phyloP scores from a whole-genome alignment of 176 grass and related monocot genomes.

The Saccharum officinarum region DNA sequence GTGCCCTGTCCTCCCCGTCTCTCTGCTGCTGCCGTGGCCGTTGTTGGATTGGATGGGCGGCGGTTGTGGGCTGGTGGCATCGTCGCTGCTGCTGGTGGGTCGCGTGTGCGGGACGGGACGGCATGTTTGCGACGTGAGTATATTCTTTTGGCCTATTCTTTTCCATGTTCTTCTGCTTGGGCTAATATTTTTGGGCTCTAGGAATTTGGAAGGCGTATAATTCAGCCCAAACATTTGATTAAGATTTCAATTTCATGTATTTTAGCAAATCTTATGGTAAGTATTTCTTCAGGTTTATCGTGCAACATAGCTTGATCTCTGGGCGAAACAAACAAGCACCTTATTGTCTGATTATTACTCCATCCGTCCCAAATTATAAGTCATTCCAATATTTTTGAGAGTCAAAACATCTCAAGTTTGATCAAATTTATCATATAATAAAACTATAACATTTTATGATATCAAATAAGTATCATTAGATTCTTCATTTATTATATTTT shows the following conservation, averaged over 20 bases:
- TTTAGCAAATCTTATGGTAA: neutral
- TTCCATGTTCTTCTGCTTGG: neutral
- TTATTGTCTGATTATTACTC: too few relatives aligned
- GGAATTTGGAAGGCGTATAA: neutral
- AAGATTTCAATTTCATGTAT: neutral
- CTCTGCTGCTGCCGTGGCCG: slow-evolving; percentile 11
- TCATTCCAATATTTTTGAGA: too few relatives aligned
- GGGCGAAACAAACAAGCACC: too few relatives aligned
- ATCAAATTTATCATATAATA: too few relatives aligned
- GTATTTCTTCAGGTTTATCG: neutral
- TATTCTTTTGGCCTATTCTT: neutral
- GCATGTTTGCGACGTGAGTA: neutral
- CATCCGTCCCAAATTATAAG: too few relatives aligned
- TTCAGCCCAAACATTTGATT: neutral
- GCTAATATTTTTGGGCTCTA: neutral
- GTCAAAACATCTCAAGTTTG: too few relatives aligned
- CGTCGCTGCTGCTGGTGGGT: slow-evolving; percentile 1
- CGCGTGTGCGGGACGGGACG: slow-evolving; percentile 20
- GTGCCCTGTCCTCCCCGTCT: neutral
- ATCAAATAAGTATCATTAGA: too few relatives aligned
- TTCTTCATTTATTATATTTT: too few relatives aligned
- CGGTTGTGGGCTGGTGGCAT: neutral
- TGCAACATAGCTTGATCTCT: too few relatives aligned
- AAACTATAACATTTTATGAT: too few relatives aligned
- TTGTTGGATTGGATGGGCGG: neutral